phyloP scores from a whole-genome alignment of 2,329 filamentous ascomycete species.

The Fusarium papillatum region DNA sequence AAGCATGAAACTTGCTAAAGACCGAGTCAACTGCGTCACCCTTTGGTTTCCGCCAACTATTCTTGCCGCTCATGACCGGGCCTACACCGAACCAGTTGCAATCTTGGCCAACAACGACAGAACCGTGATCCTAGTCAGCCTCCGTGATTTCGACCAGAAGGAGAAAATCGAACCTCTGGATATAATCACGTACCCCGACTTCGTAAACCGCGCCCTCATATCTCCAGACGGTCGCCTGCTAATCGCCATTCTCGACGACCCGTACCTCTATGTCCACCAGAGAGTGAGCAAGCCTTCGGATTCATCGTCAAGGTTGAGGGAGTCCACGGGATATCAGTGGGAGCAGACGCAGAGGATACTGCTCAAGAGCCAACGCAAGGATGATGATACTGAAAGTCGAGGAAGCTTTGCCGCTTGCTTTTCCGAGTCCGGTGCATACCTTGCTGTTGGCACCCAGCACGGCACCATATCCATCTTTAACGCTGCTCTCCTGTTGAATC shows the following conservation, averaged over 20 bases:
- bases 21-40: slow-evolving; percentile 77
- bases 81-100: slow-evolving; percentile 70
- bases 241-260: slow-evolving; percentile 89
- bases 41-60: slow-evolving; percentile 68
- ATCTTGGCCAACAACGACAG: slow-evolving; percentile 92
- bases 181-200: slow-evolving; percentile 81
- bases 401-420: slow-evolving; percentile 86
- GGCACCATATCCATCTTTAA: slow-evolving; percentile 85
- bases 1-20: slow-evolving; percentile 67
- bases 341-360: slow-evolving; percentile 64
- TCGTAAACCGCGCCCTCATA: slow-evolving; percentile 94
- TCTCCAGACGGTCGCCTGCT: slow-evolving; percentile 89
- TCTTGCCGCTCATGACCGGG: slow-evolving; percentile 45
- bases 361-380: slow-evolving; percentile 68
- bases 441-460: slow-evolving; percentile 85
- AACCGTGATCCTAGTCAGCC: slow-evolving; percentile 86
- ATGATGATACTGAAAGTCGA: slow-evolving; percentile 67
- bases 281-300: slow-evolving; percentile 57
- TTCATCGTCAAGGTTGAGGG: slow-evolving; percentile 37
- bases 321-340: slow-evolving; percentile 62
- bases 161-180: slow-evolving; percentile 71
- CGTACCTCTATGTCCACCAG: slow-evolving; percentile 86
- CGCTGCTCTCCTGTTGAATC: slow-evolving; percentile 60
- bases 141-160: slow-evolving; percentile 69
- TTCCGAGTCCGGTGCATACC: slow-evolving; percentile 77